These are phyloP conservation scores for Alternaria gansuensis DNA, from an alignment of 2,329 filamentous ascomycete genomes.

Conservation along the genomic window DNA sequence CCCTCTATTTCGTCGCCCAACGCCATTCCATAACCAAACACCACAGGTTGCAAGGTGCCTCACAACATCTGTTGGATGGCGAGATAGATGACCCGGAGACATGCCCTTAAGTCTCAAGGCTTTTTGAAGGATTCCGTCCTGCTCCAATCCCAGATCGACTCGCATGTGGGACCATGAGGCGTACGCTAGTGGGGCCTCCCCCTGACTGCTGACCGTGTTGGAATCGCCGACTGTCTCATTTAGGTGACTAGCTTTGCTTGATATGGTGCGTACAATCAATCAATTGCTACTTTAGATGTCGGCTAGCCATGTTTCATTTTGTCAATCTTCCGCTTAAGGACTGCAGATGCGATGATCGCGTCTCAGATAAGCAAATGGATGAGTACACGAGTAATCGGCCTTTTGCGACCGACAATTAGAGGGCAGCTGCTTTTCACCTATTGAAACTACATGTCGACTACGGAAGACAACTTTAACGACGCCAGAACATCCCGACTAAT, in stretches of 20 bases:
- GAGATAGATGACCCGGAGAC: slow-evolving; percentile 2
- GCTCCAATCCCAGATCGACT: slow-evolving; percentile 23
- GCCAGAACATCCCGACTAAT: background rate
- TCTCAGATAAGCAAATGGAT: background rate
- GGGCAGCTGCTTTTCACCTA: too few species aligned
- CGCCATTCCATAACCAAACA: slow-evolving; percentile 6
- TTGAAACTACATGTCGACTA: too few species aligned
- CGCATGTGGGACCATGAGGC: slow-evolving; percentile 41
- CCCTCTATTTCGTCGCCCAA: slow-evolving; percentile 5
- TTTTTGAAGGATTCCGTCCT: slow-evolving; percentile 24
- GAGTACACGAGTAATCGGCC: background rate
- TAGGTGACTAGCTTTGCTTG: slow-evolving; percentile 2
- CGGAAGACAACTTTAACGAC: too few species aligned
- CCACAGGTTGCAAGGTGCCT: slow-evolving; percentile 4
- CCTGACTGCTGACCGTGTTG: slow-evolving; percentile 21
- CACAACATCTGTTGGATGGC: background rate
- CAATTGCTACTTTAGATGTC: slow-evolving; percentile 19
- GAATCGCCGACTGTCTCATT: slow-evolving; percentile 14
- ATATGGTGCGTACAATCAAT: slow-evolving; percentile 14
- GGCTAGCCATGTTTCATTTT: slow-evolving; percentile 3
- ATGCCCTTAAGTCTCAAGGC: slow-evolving; percentile 7
- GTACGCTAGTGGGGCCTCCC: slow-evolving; percentile 40
- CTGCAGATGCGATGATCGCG: slow-evolving; percentile 9
- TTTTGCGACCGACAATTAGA: too few species aligned
- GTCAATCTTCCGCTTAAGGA: slow-evolving; percentile 6